Conservation (phyloP, 768 basidiomycete species). For the Russula dissimulans region DNA sequence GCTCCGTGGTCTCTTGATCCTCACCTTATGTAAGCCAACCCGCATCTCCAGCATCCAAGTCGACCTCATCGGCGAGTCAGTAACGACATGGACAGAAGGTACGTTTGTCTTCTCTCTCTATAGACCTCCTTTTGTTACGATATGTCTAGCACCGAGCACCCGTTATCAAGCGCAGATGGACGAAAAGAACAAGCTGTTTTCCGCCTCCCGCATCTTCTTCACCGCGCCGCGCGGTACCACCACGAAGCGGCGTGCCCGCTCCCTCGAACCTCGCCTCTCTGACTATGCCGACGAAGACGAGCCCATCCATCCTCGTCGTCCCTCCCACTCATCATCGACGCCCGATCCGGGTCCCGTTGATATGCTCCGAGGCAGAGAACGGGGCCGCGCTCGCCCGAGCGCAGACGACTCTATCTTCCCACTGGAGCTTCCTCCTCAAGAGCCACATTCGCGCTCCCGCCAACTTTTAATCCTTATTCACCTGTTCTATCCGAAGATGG, state of each 20-base stretch:
- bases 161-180: constrained; percentile 33
- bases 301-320: constrained; percentile 28
- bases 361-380: constrained; percentile 15
- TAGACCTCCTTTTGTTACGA: constrained; percentile 12
- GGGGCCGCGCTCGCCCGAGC: constrained; percentile 21
- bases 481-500: constrained; percentile 12
- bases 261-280: constrained; percentile 44
- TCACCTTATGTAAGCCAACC: constrained; percentile 65
- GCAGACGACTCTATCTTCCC: constrained; percentile 24
- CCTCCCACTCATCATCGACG: not conserved
- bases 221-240: constrained; percentile 37
- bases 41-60: constrained; percentile 81
- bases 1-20: constrained; percentile 55
- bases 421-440: constrained; percentile 23
- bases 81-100: constrained; percentile 86
- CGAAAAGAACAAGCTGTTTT: constrained; percentile 76
- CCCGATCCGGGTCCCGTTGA: not conserved
- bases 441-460: constrained; percentile 20
- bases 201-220: constrained; percentile 65
- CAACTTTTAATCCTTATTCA: constrained; percentile 22
- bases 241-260: constrained; percentile 38
- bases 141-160: constrained; percentile 40
- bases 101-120: constrained; percentile 17
- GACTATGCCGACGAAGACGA: constrained; percentile 32
- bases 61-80: constrained; percentile 60